Evolutionary conservation across 495 filamentous ascomycete genomes (phyloP), one percentile per base, ranked within the genome.

Genomic region (Hyphodiscus hymeniophilus): DNA sequence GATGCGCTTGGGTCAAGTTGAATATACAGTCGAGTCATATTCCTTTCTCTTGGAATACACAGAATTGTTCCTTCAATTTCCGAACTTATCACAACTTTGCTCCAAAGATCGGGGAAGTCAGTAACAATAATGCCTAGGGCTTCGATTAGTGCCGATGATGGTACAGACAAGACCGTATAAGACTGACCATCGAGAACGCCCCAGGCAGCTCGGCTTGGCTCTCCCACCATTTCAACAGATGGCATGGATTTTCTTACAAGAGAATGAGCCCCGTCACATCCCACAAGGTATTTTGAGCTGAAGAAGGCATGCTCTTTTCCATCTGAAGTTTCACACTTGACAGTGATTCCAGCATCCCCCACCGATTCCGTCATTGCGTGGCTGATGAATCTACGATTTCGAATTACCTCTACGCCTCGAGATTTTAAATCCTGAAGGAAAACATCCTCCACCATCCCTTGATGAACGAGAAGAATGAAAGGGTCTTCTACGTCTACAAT

Each of bases 101-200:
- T 79, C 45, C 81, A 73, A 45, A 83, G 74, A 55, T 84, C 80
- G 40, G 81, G 72, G 50, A 85, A 76, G 51, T 85, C 81, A 3
- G 87, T 91, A 11, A 69, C 48, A 38, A 56, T 64, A 62, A 8
- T 64, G 38, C 45, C 65, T 70, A 15, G 63, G 55, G 3, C 63
- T 7, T 4, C 17, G 5, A 10, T 43, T 16, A 50, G 20, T 38
- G 15, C 15, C n/a, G n/a, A n/a, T n/a, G n/a, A n/a, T n/a, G n/a
- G n/a, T n/a, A n/a, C n/a, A n/a, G n/a, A n/a, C n/a, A n/a, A n/a
- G n/a, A n/a, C n/a, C n/a, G n/a, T n/a, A n/a, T n/a, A n/a, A n/a
- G n/a, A 70, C 6, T 84, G 81, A 32, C 84, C 76, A 50, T 95
- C 89, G 79, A 92, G 84, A 12, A 94, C 87, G 50, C 88, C 88